phyloP scores from a whole-genome alignment of 257 asterid genomes.

The Plantago major region DNA sequence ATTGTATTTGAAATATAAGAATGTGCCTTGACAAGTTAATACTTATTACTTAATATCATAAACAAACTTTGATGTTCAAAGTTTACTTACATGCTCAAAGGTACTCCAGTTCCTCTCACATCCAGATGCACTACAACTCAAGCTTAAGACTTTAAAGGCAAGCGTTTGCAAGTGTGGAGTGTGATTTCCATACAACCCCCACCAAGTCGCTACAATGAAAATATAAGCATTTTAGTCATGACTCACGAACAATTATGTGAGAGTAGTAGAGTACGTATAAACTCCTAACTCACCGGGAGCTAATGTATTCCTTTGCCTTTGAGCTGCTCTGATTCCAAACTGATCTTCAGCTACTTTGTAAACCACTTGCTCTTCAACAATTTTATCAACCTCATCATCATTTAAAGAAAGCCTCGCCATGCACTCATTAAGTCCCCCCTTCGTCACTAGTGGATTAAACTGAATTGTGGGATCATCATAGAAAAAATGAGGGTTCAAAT shows the following conservation, averaged over 20 bases:
- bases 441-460: background rate
- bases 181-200: background rate
- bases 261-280: background rate
- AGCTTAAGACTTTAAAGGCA: slow-evolving; percentile 6
- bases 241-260: background rate
- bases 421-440: background rate
- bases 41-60: background rate
- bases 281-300: background rate
- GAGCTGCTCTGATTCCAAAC: background rate
- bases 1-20: background rate
- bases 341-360: slow-evolving; percentile 1
- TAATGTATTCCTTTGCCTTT: slow-evolving; percentile 1
- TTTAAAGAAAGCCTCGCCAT: background rate
- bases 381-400: background rate
- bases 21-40: background rate
- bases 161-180: slow-evolving; percentile 2
- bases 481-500: slow-evolving; percentile 2
- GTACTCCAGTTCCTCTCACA: slow-evolving; percentile 7
- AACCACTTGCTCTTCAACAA: background rate
- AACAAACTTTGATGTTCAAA: background rate
- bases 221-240: background rate
- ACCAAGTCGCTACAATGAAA: background rate
- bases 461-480: slow-evolving; percentile 1
- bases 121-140: slow-evolving; percentile 3
- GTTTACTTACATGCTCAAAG: background rate